phyloP scores from a whole-genome alignment of 225 moss, liverwort and hornwort genomes.

The Pseudisothecium myosuroides region DNA sequence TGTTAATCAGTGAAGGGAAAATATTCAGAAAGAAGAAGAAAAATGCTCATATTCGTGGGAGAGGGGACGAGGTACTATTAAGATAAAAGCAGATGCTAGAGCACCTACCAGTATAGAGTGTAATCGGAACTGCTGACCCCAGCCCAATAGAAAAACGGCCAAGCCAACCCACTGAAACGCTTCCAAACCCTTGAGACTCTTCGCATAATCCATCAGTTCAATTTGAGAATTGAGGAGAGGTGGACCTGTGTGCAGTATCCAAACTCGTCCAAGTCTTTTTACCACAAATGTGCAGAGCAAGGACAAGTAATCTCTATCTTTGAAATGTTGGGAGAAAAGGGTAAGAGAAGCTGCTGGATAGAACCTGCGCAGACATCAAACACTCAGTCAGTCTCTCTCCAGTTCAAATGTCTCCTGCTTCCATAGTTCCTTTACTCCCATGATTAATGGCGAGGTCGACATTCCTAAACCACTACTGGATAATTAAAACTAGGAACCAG shows the following conservation, averaged over 20 bases:
- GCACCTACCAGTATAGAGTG: conserved; percentile 41
- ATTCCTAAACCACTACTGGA: background rate
- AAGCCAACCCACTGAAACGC: conserved; percentile 35
- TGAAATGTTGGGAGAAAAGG: conserved; percentile 35
- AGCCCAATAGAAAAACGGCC: conserved; percentile 36
- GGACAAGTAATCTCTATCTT: conserved; percentile 9
- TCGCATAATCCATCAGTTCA: conserved; percentile 14
- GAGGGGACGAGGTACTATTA: background rate
- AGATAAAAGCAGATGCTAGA: background rate
- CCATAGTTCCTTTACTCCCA: background rate
- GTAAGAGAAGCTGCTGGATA: conserved; percentile 39
- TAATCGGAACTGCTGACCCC: conserved; percentile 47
- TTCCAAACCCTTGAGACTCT: conserved; percentile 5
- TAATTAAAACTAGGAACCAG: background rate
- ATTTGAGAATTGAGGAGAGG: conserved; percentile 29
- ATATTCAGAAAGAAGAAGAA: background rate
- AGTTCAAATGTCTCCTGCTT: background rate
- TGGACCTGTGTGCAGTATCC: conserved; percentile 30
- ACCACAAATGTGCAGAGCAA: conserved; percentile 19
- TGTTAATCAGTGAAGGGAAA: background rate
- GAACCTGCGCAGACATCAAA: conserved; percentile 10
- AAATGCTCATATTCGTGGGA: background rate
- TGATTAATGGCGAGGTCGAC: background rate
- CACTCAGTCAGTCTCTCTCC: background rate
- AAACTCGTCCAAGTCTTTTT: conserved; percentile 34